These are phyloP conservation scores for Tulasnella calospora DNA, from an alignment of 768 basidiomycete species.

Conservation along the genomic window DNA sequence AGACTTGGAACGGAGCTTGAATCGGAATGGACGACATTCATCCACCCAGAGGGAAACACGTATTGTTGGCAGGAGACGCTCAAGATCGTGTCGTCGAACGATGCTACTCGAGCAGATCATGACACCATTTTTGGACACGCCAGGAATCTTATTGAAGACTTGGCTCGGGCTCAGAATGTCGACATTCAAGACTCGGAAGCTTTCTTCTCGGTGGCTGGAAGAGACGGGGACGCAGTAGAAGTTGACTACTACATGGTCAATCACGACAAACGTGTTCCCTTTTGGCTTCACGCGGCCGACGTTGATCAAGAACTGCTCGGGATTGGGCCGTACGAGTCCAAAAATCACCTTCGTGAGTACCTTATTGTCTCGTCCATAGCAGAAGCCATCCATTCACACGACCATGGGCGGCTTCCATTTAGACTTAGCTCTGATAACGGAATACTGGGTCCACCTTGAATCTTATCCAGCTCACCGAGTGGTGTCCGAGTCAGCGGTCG, in stretches of 20 bases:
- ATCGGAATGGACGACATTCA: background rate
- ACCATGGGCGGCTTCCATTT: background rate
- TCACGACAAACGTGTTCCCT: background rate
- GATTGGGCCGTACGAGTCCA: background rate
- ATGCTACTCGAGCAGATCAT: background rate
- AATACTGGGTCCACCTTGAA: background rate
- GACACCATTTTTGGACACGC: background rate
- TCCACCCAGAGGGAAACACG: background rate
- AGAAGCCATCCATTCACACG: background rate
- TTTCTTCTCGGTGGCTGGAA: background rate
- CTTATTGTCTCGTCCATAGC: background rate
- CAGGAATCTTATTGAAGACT: background rate
- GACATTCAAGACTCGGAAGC: background rate
- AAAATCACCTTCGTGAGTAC: background rate
- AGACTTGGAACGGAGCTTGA: background rate
- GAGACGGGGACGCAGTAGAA: background rate
- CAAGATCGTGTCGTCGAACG: background rate
- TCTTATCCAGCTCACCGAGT: background rate
- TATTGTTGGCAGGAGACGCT: background rate
- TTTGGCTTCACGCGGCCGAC: background rate
- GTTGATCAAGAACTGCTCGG: background rate
- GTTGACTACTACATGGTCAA: background rate
- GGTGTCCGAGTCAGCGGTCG: background rate
- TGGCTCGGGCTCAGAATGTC: background rate
- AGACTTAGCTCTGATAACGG: background rate